phyloP scores from a whole-genome alignment of 2,329 filamentous ascomycete species.

The Tolypocladium capitatum region DNA sequence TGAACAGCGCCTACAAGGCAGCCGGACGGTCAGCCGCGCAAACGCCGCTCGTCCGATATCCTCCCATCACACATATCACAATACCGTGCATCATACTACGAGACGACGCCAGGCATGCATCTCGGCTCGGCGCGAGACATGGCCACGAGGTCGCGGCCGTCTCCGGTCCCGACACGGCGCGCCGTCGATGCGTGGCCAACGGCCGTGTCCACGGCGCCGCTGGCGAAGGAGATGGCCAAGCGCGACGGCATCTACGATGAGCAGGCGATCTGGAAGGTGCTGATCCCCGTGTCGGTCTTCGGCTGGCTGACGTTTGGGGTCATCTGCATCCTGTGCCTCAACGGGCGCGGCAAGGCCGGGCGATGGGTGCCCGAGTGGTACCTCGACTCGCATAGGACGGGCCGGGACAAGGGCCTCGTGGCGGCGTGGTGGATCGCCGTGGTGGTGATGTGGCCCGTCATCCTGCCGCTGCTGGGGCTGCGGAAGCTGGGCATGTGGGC shows the following conservation, averaged over 20 bases:
- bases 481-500: conserved; percentile 61
- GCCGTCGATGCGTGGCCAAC: no score
- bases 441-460: conserved; percentile 35
- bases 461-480: conserved; percentile 53
- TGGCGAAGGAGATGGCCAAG: not conserved
- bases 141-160: no score
- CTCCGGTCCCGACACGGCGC: no score
- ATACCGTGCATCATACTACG: not conserved
- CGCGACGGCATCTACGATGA: not conserved
- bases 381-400: conserved; percentile 11
- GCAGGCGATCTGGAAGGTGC: conserved; percentile 6
- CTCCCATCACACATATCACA: not conserved
- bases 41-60: not conserved
- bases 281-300: conserved; percentile 11
- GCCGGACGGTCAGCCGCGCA: not conserved
- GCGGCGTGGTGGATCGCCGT: conserved; percentile 16
- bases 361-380: conserved; percentile 22
- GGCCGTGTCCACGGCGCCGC: not conserved
- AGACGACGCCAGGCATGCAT: not conserved
- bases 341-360: conserved; percentile 14
- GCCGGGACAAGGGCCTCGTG: conserved; percentile 10
- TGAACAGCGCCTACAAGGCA: not conserved
- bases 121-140: no score
- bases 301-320: conserved; percentile 19
- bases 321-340: conserved; percentile 18